Base-by-base conservation (phyloP, 1,139 yeast species). In the Cylindricascospora bacillispora region DNA sequence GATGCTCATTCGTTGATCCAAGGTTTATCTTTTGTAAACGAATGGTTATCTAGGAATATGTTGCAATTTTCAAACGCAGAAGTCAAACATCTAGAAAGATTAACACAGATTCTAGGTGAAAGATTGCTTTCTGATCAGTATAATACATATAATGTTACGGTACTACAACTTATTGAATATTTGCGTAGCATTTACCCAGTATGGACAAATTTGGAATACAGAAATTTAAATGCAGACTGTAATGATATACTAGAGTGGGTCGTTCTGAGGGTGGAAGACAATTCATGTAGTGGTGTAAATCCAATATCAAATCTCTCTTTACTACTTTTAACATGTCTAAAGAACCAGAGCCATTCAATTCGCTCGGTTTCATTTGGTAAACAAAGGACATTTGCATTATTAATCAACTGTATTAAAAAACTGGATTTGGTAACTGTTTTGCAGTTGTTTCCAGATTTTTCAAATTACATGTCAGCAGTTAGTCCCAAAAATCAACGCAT, bases 241-340 rank as follows among this genome's bases (percentile, higher is more conserved):
- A 40, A 35, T 23, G 56, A 52, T 28, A 43, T 52, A 3, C 33
- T 49, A 5, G 43, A 41, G 15, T 52, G 56, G 56, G 26, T 52
- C 3, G 27, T 42, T n/a, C 19, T 32, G 6, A 35, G 47, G 19
- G 39, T 47, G 14, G 38, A 40, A 6, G 51, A 47, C 15, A 24
- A 28, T 12, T 29, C 46, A 2, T 43, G 45, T 26, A 37, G 45
- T 30, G 49, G 51, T 1, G 16, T 21, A 1, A 11, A n/a, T 3
- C 32, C 52, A 10, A 29, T 39, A 5, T 15, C 19, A 5, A 26
- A 28, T 5, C 16, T 47, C 6, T 25, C 46, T 1, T 27, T 26
- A 13, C 29, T 50, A 1, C 30, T 44, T 9, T 25, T 51, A 3
- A 33, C 36, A 16, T 31, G 46, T 28, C 27, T 52, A 11, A 35